Evolutionary conservation across 2,329 filamentous ascomycete species (phyloP).

Genomic region (Thielaviopsis populi): DNA sequence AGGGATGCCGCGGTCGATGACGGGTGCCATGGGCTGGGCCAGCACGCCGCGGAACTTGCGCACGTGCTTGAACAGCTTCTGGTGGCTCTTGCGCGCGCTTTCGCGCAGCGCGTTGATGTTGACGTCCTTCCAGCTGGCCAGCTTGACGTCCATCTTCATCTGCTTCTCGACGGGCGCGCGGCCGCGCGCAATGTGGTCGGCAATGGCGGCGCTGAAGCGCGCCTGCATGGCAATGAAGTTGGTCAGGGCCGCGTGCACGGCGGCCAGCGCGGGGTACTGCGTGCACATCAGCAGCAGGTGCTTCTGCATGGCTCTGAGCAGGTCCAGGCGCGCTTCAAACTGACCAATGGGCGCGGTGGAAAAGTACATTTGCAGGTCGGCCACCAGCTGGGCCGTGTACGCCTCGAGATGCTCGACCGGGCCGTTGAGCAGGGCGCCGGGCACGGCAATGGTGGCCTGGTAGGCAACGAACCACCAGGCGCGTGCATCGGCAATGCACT

Average conservation of each 20-base stretch:
- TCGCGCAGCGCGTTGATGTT: slow-evolving; percentile 82
- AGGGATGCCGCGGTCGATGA: slow-evolving; percentile 46
- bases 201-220: slow-evolving; percentile 52
- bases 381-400: slow-evolving; percentile 56
- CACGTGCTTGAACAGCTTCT: slow-evolving; percentile 81
- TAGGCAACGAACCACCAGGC: slow-evolving; percentile 97
- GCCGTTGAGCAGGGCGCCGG: slow-evolving; percentile 48
- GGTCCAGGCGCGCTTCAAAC: slow-evolving; percentile 53
- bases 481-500: slow-evolving; percentile 61
- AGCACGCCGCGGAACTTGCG: slow-evolving; percentile 75
- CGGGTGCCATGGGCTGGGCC: slow-evolving; percentile 54
- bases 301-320: slow-evolving; percentile 49
- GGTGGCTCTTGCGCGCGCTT: slow-evolving; percentile 78
- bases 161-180: slow-evolving; percentile 69
- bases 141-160: slow-evolving; percentile 79
- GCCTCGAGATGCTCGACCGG: slow-evolving; percentile 38
- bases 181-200: slow-evolving; percentile 50
- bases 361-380: slow-evolving; percentile 67
- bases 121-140: slow-evolving; percentile 96
- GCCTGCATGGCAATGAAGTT: slow-evolving; percentile 67
- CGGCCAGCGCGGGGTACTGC: slow-evolving; percentile 42
- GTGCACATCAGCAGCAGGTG: slow-evolving; percentile 45
- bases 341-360: slow-evolving; percentile 67
- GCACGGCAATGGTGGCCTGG: slow-evolving; percentile 67
- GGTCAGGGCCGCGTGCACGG: slow-evolving; percentile 48